Conservation (phyloP, 441 rosid genomes). For the Erodium trifolium region DNA sequence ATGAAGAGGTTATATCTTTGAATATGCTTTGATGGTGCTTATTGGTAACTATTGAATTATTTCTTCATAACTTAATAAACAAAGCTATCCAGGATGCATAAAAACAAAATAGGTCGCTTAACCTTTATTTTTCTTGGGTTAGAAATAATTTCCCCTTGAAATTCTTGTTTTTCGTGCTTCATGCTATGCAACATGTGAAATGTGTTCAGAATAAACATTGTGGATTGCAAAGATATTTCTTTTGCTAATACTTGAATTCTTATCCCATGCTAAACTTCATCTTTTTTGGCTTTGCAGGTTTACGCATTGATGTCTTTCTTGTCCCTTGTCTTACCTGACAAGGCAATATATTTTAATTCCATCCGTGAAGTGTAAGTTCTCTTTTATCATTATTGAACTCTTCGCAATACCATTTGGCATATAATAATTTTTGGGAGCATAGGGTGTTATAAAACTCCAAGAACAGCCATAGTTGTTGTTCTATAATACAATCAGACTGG, state of each 20-base stretch:
- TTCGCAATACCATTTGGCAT: not conserved
- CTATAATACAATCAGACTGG: too few relatives aligned
- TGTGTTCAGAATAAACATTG: too few relatives aligned
- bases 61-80: not conserved
- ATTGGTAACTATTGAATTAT: not conserved
- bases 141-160: not conserved
- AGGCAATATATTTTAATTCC: conserved; percentile 86
- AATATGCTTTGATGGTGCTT: not conserved
- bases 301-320: conserved; percentile 85
- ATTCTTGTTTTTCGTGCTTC: too few relatives aligned
- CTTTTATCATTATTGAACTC: not conserved
- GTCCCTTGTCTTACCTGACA: conserved; percentile 58
- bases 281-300: conserved; percentile 35
- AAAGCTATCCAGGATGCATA: not conserved
- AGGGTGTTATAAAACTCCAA: too few relatives aligned
- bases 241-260: not conserved
- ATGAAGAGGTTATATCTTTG: not conserved
- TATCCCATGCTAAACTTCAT: conserved; percentile 8
- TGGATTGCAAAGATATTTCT: not conserved
- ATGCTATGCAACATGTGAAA: too few relatives aligned
- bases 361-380: conserved; percentile 80
- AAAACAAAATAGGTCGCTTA: not conserved
- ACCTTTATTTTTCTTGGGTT: not conserved
- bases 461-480: too few relatives aligned
- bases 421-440: not conserved